Evolutionary conservation across 2,329 filamentous ascomycete genomes (phyloP).

Genomic region (Verticillium klebahnii): DNA sequence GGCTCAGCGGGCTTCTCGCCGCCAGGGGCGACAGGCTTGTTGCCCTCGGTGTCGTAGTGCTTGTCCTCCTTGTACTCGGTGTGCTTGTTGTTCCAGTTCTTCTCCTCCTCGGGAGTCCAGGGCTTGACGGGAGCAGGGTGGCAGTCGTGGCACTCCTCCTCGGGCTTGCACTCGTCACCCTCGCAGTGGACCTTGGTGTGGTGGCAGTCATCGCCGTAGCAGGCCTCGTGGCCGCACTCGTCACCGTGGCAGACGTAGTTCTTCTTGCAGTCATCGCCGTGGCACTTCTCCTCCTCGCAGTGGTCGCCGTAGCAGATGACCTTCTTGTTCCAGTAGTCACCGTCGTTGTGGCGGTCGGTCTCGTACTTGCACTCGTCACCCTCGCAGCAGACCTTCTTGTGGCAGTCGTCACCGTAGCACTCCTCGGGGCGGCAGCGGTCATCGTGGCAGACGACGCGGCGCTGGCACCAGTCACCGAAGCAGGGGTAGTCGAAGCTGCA

Average conservation of each 20-base stretch:
- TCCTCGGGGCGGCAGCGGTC: constrained; percentile 6
- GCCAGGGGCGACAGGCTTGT: background rate
- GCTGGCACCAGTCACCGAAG: constrained; percentile 12
- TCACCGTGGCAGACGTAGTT: constrained; percentile 26
- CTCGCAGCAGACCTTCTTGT: constrained; percentile 19
- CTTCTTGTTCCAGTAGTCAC: constrained; percentile 21
- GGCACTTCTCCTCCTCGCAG: constrained; percentile 23
- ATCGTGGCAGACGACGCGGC: constrained; percentile 12
- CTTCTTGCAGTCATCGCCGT: constrained; percentile 23
- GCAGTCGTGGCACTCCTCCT: constrained; percentile 22
- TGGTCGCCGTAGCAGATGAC: constrained; percentile 26
- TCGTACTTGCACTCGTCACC: constrained; percentile 21
- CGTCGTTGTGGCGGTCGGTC: constrained; percentile 11
- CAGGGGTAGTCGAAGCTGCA: constrained; percentile 25
- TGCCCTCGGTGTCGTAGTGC: background rate
- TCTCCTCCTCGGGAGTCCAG: background rate
- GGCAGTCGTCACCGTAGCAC: constrained; percentile 5
- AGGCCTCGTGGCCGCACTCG: constrained; percentile 23
- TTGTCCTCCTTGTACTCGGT: constrained; percentile 1
- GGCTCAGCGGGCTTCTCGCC: background rate
- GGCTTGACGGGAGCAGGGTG: background rate
- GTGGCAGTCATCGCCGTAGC: constrained; percentile 24
- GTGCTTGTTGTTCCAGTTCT: background rate
- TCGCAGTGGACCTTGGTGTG: constrained; percentile 19
- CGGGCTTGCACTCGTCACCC: constrained; percentile 16